Evolutionary conservation across 345 rosid genomes (phyloP).

Genomic region (Nasturtium officinale): DNA sequence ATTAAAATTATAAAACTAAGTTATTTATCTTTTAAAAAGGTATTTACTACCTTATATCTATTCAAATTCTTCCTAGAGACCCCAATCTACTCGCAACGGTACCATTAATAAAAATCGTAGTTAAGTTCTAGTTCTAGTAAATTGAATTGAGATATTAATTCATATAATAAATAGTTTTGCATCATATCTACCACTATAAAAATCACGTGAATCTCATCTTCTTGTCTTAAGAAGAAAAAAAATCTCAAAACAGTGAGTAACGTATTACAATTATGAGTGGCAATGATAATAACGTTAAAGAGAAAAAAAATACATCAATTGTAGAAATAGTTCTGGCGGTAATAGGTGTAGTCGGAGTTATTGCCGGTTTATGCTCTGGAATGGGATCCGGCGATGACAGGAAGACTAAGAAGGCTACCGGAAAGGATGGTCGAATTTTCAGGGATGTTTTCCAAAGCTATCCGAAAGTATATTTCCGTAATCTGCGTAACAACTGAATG

Average conservation of each 20-base stretch:
- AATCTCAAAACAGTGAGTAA: background rate
- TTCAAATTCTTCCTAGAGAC: constrained; percentile 5
- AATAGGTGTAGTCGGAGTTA: constrained; percentile 11
- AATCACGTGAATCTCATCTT: constrained; percentile 1
- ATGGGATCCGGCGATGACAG: background rate
- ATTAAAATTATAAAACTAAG: too few species aligned
- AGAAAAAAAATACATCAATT: background rate
- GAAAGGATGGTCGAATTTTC: constrained; percentile 24
- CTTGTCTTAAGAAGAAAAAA: background rate
- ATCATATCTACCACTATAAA: constrained; percentile 15
- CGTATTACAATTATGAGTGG: constrained; percentile 18
- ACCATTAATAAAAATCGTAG: background rate
- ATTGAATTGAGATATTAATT: background rate
- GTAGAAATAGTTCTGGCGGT: constrained; percentile 2
- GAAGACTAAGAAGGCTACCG: constrained; percentile 38
- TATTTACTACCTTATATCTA: background rate
- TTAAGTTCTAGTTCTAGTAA: constrained; percentile 17
- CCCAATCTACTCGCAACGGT: background rate
- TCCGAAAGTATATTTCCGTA: constrained; percentile 28
- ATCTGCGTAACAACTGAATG: constrained; percentile 33
- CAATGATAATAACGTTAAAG: background rate
- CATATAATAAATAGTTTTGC: constrained; percentile 20
- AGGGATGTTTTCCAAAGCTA: constrained; percentile 13
- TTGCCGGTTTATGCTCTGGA: constrained; percentile 15
- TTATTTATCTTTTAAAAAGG: background rate